Evolutionary conservation across 805 yeast genomes (phyloP).

Genomic region (Cyberlindnera galapagoensis): DNA sequence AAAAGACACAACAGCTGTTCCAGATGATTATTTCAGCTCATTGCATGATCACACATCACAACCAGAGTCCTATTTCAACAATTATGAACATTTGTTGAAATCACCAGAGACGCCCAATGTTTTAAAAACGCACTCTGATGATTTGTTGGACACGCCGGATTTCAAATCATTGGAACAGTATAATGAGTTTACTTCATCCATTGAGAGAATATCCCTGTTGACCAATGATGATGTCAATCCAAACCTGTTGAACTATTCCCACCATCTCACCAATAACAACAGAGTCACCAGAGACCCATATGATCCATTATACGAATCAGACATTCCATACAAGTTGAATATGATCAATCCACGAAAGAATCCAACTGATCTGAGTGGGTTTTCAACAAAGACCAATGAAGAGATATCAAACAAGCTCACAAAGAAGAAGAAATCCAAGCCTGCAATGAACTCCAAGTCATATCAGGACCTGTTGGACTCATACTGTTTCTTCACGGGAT

Average conservation of each 20-base stretch:
- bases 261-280: no score
- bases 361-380: no score
- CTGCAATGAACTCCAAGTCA: conserved; percentile 41
- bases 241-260: conserved; percentile 6
- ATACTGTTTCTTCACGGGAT: conserved; percentile 54
- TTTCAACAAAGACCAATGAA: no score
- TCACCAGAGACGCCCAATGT: conserved; percentile 26
- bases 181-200: conserved; percentile 4
- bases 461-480: conserved; percentile 52
- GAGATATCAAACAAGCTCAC: no score
- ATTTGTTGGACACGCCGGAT: conserved; percentile 6
- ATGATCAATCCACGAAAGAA: no score
- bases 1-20: no score
- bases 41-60: conserved; percentile 1
- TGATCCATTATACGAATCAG: background rate
- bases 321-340: no score
- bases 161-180: conserved; percentile 7
- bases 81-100: conserved; percentile 15
- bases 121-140: conserved; percentile 11
- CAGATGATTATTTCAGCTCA: conserved; percentile 15
- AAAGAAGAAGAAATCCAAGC: conserved; percentile 22
- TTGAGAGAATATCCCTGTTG: conserved; percentile 9
- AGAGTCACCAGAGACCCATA: background rate
- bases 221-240: conserved; percentile 8
- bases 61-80: conserved; percentile 13